A percentile compares a stretch with the other conserved stretches of the same genome.
phyloP scores from a whole-genome alignment of 495 filamentous ascomycete species.

The Tuber melanosporum region DNA sequence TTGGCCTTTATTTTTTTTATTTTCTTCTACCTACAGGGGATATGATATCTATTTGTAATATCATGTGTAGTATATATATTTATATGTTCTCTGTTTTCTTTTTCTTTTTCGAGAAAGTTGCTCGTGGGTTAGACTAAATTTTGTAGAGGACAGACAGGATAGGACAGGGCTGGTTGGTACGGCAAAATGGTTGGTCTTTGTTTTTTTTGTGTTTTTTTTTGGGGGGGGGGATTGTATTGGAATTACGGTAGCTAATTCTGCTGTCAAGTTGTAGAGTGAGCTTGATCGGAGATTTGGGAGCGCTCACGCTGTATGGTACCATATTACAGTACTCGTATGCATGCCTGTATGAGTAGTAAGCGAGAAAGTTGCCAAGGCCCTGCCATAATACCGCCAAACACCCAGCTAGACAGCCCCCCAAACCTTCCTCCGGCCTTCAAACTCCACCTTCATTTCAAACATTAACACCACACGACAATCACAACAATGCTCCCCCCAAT shows the following conservation, averaged over 20 bases:
- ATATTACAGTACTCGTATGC: too few relatives aligned
- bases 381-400: background rate
- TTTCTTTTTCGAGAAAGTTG: background rate
- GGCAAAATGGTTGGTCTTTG: background rate
- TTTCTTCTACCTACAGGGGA: background rate
- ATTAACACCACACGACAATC: background rate
- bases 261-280: background rate
- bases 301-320: background rate
- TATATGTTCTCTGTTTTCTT: background rate
- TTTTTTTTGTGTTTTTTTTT: background rate
- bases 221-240: background rate
- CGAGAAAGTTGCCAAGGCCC: background rate
- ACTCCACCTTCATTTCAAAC: background rate
- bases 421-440: background rate
- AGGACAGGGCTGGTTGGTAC: background rate
- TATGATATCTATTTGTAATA: background rate
- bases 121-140: background rate
- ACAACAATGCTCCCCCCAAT: slow-evolving; percentile 38
- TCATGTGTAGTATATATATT: background rate
- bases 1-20: background rate
- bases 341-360: background rate
- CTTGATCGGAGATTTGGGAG: background rate
- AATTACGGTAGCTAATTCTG: background rate
- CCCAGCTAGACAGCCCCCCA: background rate
- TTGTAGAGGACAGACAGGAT: background rate